Base-by-base conservation (phyloP, 306 rosid genomes). In the Rosa lucieae region DNA sequence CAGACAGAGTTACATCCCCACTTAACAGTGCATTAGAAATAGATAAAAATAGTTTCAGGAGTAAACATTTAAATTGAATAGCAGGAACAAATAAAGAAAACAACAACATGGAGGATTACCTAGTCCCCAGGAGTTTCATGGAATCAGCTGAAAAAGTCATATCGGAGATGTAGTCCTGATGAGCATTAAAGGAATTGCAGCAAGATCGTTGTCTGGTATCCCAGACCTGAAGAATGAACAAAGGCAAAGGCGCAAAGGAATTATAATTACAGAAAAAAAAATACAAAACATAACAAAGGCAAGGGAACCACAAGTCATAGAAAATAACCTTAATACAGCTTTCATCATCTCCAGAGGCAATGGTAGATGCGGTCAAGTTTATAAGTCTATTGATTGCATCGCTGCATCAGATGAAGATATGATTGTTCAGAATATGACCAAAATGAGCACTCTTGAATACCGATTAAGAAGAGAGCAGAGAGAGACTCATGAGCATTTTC, bases 1-100 rank as follows among this genome's bases (percentile, higher is more conserved):
- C 97, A 84, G 98, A 92, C 40, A 94, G 90, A 75, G 98, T 89
- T 76, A 97, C 98, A 63, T 92, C 98, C 75, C 97, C 97, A 91
- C 97, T 94, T 55, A 10, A 87, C 65, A 83, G 81, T 58, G 43
- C 70, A 69, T 85, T 80, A 67, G 42, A 69, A 70, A 7, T 6
- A 56, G 1, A 21, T 23, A 23, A 11, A 13, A 74, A 39, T 44
- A 73, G 44, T 21, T 59, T 29, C 20, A 59, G 70, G 6, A 37
- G 52, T 6, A 74, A 8, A 10, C 18, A 43, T 59, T 43, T 23
- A 47, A 40, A 56, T 40, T 8, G 14, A 40, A 37, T 67, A 8
- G 8, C 44, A 66, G 20, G 43, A 61, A 62, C 67, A 35, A 6
- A n/a, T 4, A 40, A 40, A 71, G 26, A 23, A 35, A 46, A 72